Percentiles rank a stretch among this genome's conserved stretches.
These are phyloP conservation scores for Pythium insidiosum DNA, from an alignment of 352 stramenopile genomes.

Conservation along the genomic window DNA sequence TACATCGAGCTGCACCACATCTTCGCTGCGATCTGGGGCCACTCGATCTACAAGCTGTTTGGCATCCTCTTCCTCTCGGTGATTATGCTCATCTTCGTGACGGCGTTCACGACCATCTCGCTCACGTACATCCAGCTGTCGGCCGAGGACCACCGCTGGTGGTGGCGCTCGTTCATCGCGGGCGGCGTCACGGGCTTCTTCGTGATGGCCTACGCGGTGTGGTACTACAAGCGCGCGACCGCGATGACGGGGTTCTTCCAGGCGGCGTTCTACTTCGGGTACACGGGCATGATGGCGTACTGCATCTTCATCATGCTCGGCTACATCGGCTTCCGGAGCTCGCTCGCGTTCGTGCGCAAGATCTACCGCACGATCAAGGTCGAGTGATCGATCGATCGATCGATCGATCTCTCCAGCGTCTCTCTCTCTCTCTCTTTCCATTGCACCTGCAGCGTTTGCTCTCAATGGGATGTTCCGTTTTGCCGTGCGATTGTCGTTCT, in stretches of 20 bases:
- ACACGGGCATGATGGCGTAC: slow-evolving; percentile 96
- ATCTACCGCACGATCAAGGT: slow-evolving; percentile 97
- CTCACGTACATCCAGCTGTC: slow-evolving; percentile 97
- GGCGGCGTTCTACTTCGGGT: slow-evolving; percentile 96
- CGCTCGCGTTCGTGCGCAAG: slow-evolving; percentile 94
- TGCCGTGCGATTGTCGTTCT: too few relatives aligned
- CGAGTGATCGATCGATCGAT: slow-evolving; percentile 85
- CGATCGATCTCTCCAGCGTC: too few relatives aligned
- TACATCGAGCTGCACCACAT: slow-evolving; percentile 99
- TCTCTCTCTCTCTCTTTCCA: too few relatives aligned
- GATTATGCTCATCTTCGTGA: slow-evolving; percentile 94
- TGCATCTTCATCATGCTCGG: slow-evolving; percentile 97
- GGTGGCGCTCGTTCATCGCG: slow-evolving; percentile 95
- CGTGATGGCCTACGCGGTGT: slow-evolving; percentile 95
- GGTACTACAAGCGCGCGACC: slow-evolving; percentile 92
- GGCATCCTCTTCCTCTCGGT: slow-evolving; percentile 96
- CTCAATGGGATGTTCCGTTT: too few relatives aligned
- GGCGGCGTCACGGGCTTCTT: slow-evolving; percentile 94
- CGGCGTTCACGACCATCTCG: slow-evolving; percentile 95
- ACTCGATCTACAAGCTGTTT: slow-evolving; percentile 98
- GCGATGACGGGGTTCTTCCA: slow-evolving; percentile 95
- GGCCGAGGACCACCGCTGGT: slow-evolving; percentile 95
- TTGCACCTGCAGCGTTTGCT: too few relatives aligned
- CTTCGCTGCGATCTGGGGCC: slow-evolving; percentile 96
- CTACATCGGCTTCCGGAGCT: slow-evolving; percentile 94